phyloP scores from a whole-genome alignment of 2,329 filamentous ascomycete species.

The Chaetomium olivaceum region DNA sequence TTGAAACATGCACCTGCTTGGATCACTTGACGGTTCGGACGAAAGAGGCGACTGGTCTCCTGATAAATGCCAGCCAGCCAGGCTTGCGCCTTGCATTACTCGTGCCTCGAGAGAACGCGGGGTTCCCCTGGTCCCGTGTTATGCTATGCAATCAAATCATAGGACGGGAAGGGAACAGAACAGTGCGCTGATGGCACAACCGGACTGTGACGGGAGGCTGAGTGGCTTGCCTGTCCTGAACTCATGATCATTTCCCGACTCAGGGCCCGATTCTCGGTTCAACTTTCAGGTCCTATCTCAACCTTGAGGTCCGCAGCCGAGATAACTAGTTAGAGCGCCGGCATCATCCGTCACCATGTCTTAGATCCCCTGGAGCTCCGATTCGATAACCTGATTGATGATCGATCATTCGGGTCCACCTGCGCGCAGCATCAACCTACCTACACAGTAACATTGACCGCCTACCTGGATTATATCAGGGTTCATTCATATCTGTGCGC shows the following conservation, averaged over 20 bases:
- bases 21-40: background rate
- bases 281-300: background rate
- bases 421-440: background rate
- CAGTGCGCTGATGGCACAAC: background rate
- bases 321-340: background rate
- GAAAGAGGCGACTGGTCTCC: background rate
- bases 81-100: background rate
- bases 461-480: background rate
- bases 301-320: too few relatives aligned
- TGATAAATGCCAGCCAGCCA: background rate
- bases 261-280: background rate
- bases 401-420: background rate
- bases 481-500: background rate
- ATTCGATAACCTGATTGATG: background rate
- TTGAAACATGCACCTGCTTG: too few relatives aligned
- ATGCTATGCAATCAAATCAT: too few relatives aligned
- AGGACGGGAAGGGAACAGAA: background rate
- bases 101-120: background rate
- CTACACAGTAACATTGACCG: background rate
- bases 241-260: background rate
- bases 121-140: background rate
- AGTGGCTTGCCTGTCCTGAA: background rate
- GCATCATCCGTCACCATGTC: background rate
- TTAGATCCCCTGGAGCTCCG: background rate
- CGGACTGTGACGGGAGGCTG: background rate